These are phyloP conservation scores for Trichophaea hybrida DNA, from an alignment of 2,329 filamentous ascomycete species.

Conservation along the genomic window DNA sequence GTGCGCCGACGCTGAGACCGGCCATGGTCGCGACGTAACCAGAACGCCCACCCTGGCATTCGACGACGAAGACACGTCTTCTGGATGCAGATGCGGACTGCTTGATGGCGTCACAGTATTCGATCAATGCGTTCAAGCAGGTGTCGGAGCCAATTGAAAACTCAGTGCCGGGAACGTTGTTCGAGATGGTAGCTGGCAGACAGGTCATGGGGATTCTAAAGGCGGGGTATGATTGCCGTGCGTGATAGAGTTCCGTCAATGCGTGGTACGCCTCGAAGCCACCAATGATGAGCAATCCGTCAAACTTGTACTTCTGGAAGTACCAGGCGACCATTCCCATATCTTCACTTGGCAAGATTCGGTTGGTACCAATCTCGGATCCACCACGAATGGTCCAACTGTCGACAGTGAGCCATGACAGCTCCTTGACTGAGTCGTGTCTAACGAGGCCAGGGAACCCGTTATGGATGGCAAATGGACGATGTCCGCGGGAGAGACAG, in stretches of 20 bases:
- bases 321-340: slow-evolving; percentile 69
- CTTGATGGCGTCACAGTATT: slow-evolving; percentile 94
- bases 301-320: slow-evolving; percentile 75
- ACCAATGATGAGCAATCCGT: slow-evolving; percentile 81
- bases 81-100: slow-evolving; percentile 90
- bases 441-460: slow-evolving; percentile 88
- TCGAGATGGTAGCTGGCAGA: slow-evolving; percentile 91
- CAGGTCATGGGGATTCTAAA: slow-evolving; percentile 88
- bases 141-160: slow-evolving; percentile 95
- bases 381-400: slow-evolving; percentile 92
- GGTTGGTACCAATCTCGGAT: slow-evolving; percentile 95
- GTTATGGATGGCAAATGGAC: slow-evolving; percentile 84
- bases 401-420: slow-evolving; percentile 89
- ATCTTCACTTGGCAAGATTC: slow-evolving; percentile 76
- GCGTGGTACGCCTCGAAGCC: slow-evolving; percentile 96
- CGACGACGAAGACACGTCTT: slow-evolving; percentile 89
- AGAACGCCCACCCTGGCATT: slow-evolving; percentile 88
- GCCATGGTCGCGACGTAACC: slow-evolving; percentile 87
- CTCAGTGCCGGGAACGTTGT: slow-evolving; percentile 95
- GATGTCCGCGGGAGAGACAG: slow-evolving; percentile 70
- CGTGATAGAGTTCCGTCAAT: slow-evolving; percentile 71
- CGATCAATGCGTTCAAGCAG: slow-evolving; percentile 84
- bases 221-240: slow-evolving; percentile 59
- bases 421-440: slow-evolving; percentile 77
- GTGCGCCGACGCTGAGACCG: slow-evolving; percentile 78